Evolutionary conservation across 192 early-diverging fungal species (phyloP).

Genomic region (Backusella morwellensis): DNA sequence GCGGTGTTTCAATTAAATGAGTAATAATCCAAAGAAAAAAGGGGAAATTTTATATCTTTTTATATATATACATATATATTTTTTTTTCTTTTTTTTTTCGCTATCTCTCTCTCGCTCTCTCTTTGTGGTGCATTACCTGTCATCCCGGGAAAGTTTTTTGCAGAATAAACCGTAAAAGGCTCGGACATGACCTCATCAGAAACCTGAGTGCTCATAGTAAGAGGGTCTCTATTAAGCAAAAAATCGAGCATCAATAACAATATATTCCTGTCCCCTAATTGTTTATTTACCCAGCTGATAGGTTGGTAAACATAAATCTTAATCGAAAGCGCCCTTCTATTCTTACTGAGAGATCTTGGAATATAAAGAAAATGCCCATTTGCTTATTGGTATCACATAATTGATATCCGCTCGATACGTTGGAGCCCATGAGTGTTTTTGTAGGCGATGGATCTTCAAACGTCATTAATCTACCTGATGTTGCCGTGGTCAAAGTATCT

Average conservation of each 20-base stretch:
- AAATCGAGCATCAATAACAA: not conserved
- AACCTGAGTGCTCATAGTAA: conserved; percentile 23
- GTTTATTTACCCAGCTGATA: conserved; percentile 39
- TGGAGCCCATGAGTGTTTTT: conserved; percentile 18
- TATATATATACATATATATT: no score
- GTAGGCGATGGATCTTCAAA: conserved; percentile 20
- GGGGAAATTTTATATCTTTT: not conserved
- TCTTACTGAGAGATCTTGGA: conserved; percentile 75
- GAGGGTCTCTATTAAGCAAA: conserved; percentile 10
- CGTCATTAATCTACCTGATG: not conserved
- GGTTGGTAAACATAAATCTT: conserved; percentile 64
- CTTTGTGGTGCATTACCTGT: conserved; percentile 16
- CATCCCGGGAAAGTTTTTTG: conserved; percentile 42
- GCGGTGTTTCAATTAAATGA: not conserved
- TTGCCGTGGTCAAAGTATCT: not conserved
- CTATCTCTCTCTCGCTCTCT: no score
- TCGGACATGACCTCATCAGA: conserved; percentile 15
- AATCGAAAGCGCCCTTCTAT: conserved; percentile 71
- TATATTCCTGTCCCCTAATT: not conserved
- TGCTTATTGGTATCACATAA: conserved; percentile 7
- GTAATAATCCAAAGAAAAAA: not conserved
- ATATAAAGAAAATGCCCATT: conserved; percentile 66
- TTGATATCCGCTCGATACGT: conserved; percentile 17
- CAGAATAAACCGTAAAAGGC: conserved; percentile 35
- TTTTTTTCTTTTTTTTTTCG: no score